A percentile compares a stretch with the other conserved stretches of the same genome.
phyloP scores from a whole-genome alignment of 1,284 basidiomycete genomes.

The Cutaneotrichosporon daszewskae region DNA sequence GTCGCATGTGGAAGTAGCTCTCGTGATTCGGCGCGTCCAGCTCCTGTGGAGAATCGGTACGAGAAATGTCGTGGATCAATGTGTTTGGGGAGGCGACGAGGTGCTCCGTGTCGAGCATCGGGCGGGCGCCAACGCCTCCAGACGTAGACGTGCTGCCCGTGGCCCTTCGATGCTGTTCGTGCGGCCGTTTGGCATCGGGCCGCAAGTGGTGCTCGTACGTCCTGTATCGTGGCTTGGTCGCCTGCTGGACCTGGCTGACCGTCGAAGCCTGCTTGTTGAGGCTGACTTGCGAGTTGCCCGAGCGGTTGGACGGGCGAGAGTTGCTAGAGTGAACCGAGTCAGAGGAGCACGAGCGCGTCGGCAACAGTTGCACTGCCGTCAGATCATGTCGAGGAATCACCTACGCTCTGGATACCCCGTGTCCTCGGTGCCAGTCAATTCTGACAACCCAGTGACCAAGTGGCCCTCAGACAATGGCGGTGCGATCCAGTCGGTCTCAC shows the following conservation, averaged over 20 bases:
- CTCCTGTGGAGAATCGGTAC: too few species aligned
- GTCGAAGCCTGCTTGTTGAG: conserved; percentile 5
- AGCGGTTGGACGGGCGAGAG: conserved; percentile 1
- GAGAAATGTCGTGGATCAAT: too few species aligned
- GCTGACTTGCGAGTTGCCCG: conserved; percentile 2
- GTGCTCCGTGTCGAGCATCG: too few species aligned
- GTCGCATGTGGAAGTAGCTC: too few species aligned
- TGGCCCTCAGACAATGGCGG: conserved; percentile 41
- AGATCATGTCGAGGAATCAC: conserved; percentile 3
- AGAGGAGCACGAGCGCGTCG: conserved; percentile 21
- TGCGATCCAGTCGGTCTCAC: conserved; percentile 36
- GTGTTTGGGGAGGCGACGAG: too few species aligned
- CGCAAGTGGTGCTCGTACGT: conserved; percentile 31
- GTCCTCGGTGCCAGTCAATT: conserved; percentile 21
- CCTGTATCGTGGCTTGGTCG: conserved; percentile 22
- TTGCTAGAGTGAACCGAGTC: conserved; percentile 10
- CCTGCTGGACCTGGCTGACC: conserved; percentile 9
- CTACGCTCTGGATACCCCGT: conserved; percentile 19
- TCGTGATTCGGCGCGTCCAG: too few species aligned
- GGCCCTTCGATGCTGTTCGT: not conserved
- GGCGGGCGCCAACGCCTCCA: too few species aligned
- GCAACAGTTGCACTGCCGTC: conserved; percentile 19
- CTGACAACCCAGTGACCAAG: conserved; percentile 27
- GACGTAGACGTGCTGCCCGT: too few species aligned
- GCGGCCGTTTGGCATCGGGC: conserved; percentile 15